Evolutionary conservation across 495 filamentous ascomycete species (phyloP), one percentile per base, ranked within the genome.

Genomic region (Aspergillus sparsus): DNA sequence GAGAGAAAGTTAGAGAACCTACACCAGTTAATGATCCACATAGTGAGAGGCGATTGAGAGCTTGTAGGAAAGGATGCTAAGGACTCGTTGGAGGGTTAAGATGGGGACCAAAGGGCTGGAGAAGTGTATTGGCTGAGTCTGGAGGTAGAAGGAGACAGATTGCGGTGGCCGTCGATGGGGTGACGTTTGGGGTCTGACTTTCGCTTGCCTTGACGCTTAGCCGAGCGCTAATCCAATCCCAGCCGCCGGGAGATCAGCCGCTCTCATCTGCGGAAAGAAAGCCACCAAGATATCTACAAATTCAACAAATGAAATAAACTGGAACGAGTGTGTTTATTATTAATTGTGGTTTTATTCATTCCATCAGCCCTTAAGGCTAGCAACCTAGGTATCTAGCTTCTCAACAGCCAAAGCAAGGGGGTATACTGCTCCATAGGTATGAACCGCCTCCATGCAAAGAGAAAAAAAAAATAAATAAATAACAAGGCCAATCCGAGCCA

Each of bases 1-100:
- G 15, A 36, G 41, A 53, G 49, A 11, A 62, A 49, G 64, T 44
- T 49, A 37, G 51, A 39, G 53, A 21, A 81, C 89, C 74, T 90
- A 94, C 90, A 96, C 93, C 93, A 98, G 85, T 91, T 91, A 64
- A 96, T 73, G 71, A 98, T 88, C 92, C 91, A 97, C 93, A 98
- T 97, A 60, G 71, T 84, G 81, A 64, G 62, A 60, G 21, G 55
- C 51, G 44, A 63, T 53, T 62, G 55, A 56, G 50, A 53, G 7
- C 42, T 55, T 51, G 42, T 32, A 41, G 51, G 37, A 32, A 35
- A 53, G 58, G 12, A 37, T 16, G 37, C 42, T 46, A 51, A 47
- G 46, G 41, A 53, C 10, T 32, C 31, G 49, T 35, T 13, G 11
- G 42, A 50, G 34, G 12, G 44, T 42, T 46, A 16, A 45, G 27